These are phyloP conservation scores for Alternaria rosae DNA, from an alignment of 2,329 filamentous ascomycete species.

Conservation along the genomic window DNA sequence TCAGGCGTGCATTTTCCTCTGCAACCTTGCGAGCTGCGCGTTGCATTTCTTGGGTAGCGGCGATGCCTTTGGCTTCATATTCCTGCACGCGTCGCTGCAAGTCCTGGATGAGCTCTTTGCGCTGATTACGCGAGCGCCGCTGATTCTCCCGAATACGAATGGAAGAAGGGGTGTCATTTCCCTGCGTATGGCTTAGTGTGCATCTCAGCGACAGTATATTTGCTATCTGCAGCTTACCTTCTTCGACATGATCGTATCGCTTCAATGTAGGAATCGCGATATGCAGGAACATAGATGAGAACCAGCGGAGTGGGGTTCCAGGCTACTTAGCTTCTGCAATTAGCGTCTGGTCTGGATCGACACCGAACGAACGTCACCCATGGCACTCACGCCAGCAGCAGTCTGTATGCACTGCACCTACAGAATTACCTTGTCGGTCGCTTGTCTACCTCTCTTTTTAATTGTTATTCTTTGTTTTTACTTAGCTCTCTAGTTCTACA, in stretches of 20 bases:
- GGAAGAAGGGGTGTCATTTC: constrained; percentile 40
- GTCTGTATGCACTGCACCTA: too few relatives aligned
- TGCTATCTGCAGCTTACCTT: background rate
- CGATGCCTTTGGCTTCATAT: constrained; percentile 69
- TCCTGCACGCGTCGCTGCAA: constrained; percentile 68
- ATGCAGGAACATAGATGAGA: background rate
- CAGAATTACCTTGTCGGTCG: too few relatives aligned
- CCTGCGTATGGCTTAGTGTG: constrained; percentile 5
- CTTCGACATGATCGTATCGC: constrained; percentile 2
- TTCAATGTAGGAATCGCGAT: background rate
- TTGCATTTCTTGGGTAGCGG: constrained; percentile 73
- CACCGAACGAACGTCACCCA: background rate
- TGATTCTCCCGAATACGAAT: constrained; percentile 76
- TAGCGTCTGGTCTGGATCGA: background rate
- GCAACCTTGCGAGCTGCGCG: constrained; percentile 70
- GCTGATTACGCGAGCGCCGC: constrained; percentile 72
- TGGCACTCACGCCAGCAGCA: background rate
- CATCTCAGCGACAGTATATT: too few relatives aligned
- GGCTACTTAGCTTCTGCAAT: background rate
- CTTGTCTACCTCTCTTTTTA: too few relatives aligned
- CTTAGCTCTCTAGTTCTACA: too few relatives aligned
- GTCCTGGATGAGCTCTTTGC: constrained; percentile 73
- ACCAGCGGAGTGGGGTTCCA: background rate
- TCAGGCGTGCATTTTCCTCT: constrained; percentile 70
- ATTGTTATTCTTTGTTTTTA: too few relatives aligned